Evolutionary conservation across 2,329 filamentous ascomycete genomes (phyloP).

Genomic region (Arthrobotrys sphaeroides): DNA sequence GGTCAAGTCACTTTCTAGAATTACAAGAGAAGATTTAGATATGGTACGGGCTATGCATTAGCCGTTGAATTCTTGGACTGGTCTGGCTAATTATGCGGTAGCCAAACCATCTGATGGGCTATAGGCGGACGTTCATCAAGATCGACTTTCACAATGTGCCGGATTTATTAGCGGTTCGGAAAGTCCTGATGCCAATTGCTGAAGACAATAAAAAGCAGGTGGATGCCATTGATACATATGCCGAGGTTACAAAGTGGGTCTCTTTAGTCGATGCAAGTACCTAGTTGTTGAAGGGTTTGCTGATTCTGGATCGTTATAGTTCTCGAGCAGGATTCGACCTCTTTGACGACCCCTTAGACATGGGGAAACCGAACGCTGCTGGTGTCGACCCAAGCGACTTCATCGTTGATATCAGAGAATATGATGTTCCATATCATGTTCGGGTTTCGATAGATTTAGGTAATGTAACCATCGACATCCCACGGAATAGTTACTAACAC

Average conservation of each 20-base stretch:
- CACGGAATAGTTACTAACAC: background rate
- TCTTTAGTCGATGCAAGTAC: background rate
- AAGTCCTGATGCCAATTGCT: slow-evolving; percentile 85
- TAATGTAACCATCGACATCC: slow-evolving; percentile 59
- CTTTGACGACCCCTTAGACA: slow-evolving; percentile 89
- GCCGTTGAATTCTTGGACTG: background rate
- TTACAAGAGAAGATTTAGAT: slow-evolving; percentile 91
- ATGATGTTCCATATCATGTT: slow-evolving; percentile 98
- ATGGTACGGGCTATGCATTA: slow-evolving; percentile 65
- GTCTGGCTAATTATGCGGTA: slow-evolving; percentile 15
- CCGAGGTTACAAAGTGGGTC: slow-evolving; percentile 86
- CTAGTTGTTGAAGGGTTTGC: background rate
- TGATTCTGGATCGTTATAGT: slow-evolving; percentile 62
- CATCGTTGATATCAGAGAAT: slow-evolving; percentile 98
- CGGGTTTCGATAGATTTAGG: slow-evolving; percentile 96
- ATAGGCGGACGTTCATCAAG: slow-evolving; percentile 86
- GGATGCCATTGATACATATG: slow-evolving; percentile 97
- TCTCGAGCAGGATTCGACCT: slow-evolving; percentile 87
- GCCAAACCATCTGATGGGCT: slow-evolving; percentile 93
- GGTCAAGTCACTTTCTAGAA: slow-evolving; percentile 77
- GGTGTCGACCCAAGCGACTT: slow-evolving; percentile 93
- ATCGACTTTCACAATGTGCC: slow-evolving; percentile 86
- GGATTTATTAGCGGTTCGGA: slow-evolving; percentile 84
- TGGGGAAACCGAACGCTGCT: slow-evolving; percentile 74
- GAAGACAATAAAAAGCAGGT: slow-evolving; percentile 97